Evolutionary conservation across 306 rosid species (phyloP), one percentile per base, ranked within the genome.

Genomic region (Cucurbita moschata): DNA sequence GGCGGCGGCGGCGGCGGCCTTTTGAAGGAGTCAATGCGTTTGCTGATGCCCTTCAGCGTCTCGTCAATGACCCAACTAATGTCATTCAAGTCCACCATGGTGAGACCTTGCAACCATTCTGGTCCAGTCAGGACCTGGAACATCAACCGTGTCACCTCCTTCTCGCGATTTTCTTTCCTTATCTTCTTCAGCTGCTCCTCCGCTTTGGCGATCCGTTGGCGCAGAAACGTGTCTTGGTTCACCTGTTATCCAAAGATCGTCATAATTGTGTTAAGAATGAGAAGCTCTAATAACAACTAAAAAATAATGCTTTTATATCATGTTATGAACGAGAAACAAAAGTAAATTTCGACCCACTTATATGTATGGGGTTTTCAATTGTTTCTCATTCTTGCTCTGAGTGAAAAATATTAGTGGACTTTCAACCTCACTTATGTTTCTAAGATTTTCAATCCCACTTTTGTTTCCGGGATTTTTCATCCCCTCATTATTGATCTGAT

Each of bases 41-140:
- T 54, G 15, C 35, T n/a, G 6, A 80, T 44, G 0, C 83, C 82
- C 38, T 77, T 80, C 10, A 86, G 18, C 8, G 55, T 49, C 40
- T 76, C 75, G 0, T 87, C 77, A 11, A 86, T 60, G 9, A 80
- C 16, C 79, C 72, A 81, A 8, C 74, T 56, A 1, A 85, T 74
- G 6, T 79, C 81, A 10, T 76, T 82, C 61, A 86, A 13, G 30
- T 84, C 83, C 0, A 23, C 10, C 40, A 84, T 7, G 37, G 15
- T 49, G 10, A 85, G 7, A 7, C 73, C 58, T 0, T 56, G 77
- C 10, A 90, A 50, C 1, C 39, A 8, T 37, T 58, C 51, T 0
- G 65, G 6, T 1, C 77, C 76, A 4, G 57, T 30, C 39, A 84
- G 75, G 40, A 61, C 69, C 0, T 68, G 58, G 55, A 77, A 79